phyloP scores from a whole-genome alignment of 208 protist genomes.

The Tritrichomonas foetus region DNA sequence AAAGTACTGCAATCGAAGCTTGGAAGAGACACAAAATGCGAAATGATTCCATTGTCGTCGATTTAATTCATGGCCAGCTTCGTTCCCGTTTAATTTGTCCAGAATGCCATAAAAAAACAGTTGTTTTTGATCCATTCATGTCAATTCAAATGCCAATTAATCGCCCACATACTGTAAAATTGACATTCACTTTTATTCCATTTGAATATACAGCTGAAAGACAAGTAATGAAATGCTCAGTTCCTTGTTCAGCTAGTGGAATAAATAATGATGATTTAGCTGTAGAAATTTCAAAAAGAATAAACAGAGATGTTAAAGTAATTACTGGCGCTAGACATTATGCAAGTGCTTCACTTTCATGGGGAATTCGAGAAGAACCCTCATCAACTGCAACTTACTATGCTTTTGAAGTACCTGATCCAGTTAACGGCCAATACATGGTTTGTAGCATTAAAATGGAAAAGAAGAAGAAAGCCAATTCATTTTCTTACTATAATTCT shows the following conservation, averaged over 20 bases:
- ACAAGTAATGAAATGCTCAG: not conserved
- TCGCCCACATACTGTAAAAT: not conserved
- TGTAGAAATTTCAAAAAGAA: not conserved
- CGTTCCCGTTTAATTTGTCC: not conserved
- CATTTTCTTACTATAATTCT: too few species aligned
- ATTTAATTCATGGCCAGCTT: not conserved
- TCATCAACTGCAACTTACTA: not conserved
- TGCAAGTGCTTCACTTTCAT: not conserved
- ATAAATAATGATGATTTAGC: not conserved
- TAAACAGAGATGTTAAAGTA: not conserved
- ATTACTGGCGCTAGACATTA: not conserved
- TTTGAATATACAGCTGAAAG: not conserved
- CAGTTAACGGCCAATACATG: not conserved
- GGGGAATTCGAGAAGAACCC: not conserved
- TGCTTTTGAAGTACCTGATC: not conserved
- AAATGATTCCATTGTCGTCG: slow-evolving; percentile 36
- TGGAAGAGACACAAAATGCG: not conserved
- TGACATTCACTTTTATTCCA: not conserved
- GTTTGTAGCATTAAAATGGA: too few species aligned
- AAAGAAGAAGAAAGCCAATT: too few species aligned
- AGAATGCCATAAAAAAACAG: not conserved
- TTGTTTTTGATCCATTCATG: slow-evolving; percentile 36
- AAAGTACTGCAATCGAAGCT: not conserved
- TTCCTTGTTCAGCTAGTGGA: not conserved
- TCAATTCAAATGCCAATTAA: not conserved